These are phyloP conservation scores for Trichophyton simii DNA, from an alignment of 2,329 filamentous ascomycete species.

Conservation along the genomic window DNA sequence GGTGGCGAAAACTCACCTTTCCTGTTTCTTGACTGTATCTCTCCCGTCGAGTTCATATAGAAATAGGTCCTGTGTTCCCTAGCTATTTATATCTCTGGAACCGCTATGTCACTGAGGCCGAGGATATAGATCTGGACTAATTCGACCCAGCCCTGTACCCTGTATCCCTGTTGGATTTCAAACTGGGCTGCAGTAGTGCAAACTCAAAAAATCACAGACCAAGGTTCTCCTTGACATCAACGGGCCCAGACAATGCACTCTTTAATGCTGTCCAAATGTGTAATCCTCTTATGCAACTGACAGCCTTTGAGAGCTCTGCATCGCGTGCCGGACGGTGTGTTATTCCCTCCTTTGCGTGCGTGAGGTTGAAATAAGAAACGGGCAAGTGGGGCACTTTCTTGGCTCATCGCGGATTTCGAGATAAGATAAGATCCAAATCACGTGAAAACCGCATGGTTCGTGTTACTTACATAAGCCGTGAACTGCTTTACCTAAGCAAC, in stretches of 20 bases:
- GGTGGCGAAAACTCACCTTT: background rate
- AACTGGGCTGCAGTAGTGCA: background rate
- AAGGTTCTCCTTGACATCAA: background rate
- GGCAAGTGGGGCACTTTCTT: background rate
- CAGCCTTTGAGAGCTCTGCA: background rate
- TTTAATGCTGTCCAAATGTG: background rate
- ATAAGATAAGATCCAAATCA: background rate
- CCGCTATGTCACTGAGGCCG: too few species aligned
- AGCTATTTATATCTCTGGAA: background rate
- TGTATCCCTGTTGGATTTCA: background rate
- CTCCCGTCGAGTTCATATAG: constrained; percentile 1
- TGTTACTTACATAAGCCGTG: background rate
- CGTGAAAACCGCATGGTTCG: background rate
- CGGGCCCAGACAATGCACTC: background rate
- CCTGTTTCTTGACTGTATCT: background rate
- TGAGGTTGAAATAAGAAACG: background rate
- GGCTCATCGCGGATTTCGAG: too few species aligned
- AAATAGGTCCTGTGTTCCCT: background rate
- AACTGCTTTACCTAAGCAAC: background rate
- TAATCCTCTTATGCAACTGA: background rate
- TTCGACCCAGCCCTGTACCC: background rate
- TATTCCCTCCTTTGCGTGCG: background rate
- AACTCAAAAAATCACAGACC: background rate
- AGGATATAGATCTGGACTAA: background rate
- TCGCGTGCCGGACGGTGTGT: background rate